These are phyloP conservation scores for Hypoxylon sp. DNA, from an alignment of 2,329 filamentous ascomycete genomes.

Conservation along the genomic window DNA sequence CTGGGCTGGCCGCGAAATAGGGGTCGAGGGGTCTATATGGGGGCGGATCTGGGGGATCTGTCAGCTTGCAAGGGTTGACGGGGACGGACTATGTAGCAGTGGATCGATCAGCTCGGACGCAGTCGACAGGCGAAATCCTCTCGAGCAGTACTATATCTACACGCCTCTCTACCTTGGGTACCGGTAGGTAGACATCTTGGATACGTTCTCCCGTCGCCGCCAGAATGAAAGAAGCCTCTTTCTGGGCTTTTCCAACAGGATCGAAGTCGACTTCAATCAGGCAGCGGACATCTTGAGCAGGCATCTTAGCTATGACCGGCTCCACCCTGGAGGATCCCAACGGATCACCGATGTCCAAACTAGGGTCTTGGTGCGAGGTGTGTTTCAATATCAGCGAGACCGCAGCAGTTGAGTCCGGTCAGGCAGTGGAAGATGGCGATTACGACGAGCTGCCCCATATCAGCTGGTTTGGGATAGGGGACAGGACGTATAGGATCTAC, in stretches of 20 bases:
- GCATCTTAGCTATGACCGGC: background rate
- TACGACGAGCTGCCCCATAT: background rate
- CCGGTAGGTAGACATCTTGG: background rate
- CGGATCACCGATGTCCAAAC: background rate
- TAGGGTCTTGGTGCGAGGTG: background rate
- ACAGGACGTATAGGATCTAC: background rate
- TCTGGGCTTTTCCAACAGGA: too few relatives aligned
- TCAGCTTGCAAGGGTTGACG: background rate
- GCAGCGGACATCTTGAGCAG: background rate
- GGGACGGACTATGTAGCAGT: background rate
- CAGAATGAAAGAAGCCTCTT: background rate
- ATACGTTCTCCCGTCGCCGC: background rate
- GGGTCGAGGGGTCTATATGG: too few relatives aligned
- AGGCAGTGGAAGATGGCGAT: background rate
- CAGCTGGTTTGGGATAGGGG: background rate
- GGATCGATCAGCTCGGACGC: background rate
- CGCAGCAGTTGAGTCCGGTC: background rate
- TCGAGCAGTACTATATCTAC: too few relatives aligned
- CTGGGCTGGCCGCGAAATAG: too few relatives aligned
- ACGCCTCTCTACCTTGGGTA: background rate
- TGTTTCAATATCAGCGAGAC: conserved; percentile 2
- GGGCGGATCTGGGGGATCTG: background rate
- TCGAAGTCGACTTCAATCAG: background rate
- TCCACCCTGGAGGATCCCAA: background rate
- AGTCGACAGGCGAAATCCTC: background rate